Evolutionary conservation across 305 asterid species (phyloP), one percentile per base, ranked within the genome.

Genomic region (Ilex paraguariensis): DNA sequence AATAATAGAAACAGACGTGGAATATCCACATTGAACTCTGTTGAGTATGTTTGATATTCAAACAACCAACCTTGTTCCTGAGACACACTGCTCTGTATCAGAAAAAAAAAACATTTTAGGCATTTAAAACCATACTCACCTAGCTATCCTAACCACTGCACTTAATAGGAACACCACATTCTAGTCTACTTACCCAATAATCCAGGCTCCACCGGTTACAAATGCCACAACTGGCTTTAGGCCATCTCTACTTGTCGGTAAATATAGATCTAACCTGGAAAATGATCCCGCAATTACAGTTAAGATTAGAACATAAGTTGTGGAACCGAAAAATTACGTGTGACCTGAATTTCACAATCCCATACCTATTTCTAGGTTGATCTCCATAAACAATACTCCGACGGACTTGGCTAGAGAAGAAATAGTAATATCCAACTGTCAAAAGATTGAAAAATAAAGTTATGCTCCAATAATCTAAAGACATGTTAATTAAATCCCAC

Each of bases 201-300:
- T 87, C 98, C 98, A 94, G 60, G 99, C 98, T 54, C 99, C 99
- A 61, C 98, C 98, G 68, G 99, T 94, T 45, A 94, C 96, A 70
- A 94, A 94, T 66, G 73, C 87, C 73, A 87, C 95, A 71, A 94
- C 91, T 59, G 98, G 97, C 85, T 88, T 88, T 75, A 66, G 80
- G 49, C 77, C 76, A 64, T 85, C 82, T 21, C 59, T 62, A 59
- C 69, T 69, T 67, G 65, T 61, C 16, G 98, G 99, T 74, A 94
- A 79, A 82, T 87, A 91, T 62, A 94, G 74, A 90, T 94, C 99
- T 83, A 91, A 71, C 81, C 99, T 94, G 95, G 61, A 70, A 78
- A 42, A 50, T 17, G 57, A 45, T 57, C 39, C 57, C 45, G 32
- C 42, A 55, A 60, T 61, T 56, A 53, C 33, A 59, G 61, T 63